A percentile compares a stretch with the other conserved stretches of the same genome.
These are phyloP conservation scores for Fistulifera pelliculosa DNA, from an alignment of 108 stramenopile genomes.

Conservation along the genomic window DNA sequence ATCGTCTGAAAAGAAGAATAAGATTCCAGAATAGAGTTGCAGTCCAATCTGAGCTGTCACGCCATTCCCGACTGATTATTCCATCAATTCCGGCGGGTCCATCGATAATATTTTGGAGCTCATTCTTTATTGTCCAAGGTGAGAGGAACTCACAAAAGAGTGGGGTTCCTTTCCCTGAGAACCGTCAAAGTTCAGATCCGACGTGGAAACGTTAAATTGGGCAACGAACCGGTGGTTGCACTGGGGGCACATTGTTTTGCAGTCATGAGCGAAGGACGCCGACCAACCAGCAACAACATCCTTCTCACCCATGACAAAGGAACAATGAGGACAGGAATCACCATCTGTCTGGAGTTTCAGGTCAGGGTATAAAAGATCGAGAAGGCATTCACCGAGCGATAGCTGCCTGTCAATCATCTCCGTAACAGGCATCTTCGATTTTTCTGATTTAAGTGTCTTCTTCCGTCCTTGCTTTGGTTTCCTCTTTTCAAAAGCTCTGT, in stretches of 20 bases:
- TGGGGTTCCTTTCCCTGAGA: conserved; percentile 68
- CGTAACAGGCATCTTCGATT: conserved; percentile 5
- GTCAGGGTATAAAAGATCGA: conserved; percentile 68
- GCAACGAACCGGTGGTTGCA: conserved; percentile 77
- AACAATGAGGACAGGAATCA: conserved; percentile 73
- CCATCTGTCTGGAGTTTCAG: conserved; percentile 57
- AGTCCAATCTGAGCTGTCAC: conserved; percentile 49
- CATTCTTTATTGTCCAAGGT: conserved; percentile 80
- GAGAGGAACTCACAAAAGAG: conserved; percentile 81
- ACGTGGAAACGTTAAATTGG: conserved; percentile 57
- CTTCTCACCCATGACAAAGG: conserved; percentile 37
- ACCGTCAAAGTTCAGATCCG: conserved; percentile 53
- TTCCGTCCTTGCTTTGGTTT: conserved; percentile 21
- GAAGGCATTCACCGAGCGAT: conserved; percentile 60
- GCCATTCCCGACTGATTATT: conserved; percentile 62
- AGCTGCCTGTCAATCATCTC: conserved; percentile 49
- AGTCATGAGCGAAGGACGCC: conserved; percentile 56
- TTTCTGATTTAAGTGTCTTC: not conserved
- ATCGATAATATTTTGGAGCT: conserved; percentile 46
- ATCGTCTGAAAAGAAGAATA: conserved; percentile 60
- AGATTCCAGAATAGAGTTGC: conserved; percentile 85
- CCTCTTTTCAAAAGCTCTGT: too few species aligned
- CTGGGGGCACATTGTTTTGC: conserved; percentile 58
- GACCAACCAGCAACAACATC: conserved; percentile 65
- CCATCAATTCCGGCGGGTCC: conserved; percentile 35